Evolutionary conservation across 495 filamentous ascomycete genomes (phyloP).

Genomic region (Penicillium bialowiezense): DNA sequence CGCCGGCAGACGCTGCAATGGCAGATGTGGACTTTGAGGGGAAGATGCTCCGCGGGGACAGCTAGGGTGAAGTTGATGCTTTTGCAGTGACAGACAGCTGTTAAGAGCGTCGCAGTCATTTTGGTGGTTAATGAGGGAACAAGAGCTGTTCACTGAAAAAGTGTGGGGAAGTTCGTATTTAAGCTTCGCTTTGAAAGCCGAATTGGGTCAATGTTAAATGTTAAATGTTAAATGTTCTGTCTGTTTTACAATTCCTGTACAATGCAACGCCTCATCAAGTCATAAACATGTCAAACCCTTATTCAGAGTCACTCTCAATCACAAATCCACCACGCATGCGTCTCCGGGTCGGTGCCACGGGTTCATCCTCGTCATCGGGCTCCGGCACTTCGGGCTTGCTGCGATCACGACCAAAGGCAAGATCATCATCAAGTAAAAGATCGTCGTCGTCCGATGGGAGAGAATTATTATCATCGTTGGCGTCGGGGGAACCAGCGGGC

Average conservation of each 20-base stretch:
- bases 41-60: slow-evolving; percentile 21
- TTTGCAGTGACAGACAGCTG: slow-evolving; percentile 59
- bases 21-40: slow-evolving; percentile 49
- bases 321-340: slow-evolving; percentile 47
- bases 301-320: slow-evolving; percentile 53
- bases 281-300: slow-evolving; percentile 21
- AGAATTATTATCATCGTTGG: slow-evolving; percentile 23
- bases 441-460: slow-evolving; percentile 33
- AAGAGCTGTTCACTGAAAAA: too few relatives aligned
- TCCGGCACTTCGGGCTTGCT: slow-evolving; percentile 6
- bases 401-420: slow-evolving; percentile 32
- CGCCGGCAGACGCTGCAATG: slow-evolving; percentile 64
- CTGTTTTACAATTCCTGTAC: slow-evolving; percentile 8
- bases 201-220: too few relatives aligned
- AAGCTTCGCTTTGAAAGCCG: not conserved
- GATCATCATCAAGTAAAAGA: slow-evolving; percentile 38
- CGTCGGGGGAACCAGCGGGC: slow-evolving; percentile 21
- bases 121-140: too few relatives aligned
- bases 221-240: slow-evolving; percentile 10
- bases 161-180: slow-evolving; percentile 2
- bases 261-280: slow-evolving; percentile 32
- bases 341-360: slow-evolving; percentile 30
- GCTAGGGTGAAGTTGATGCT: slow-evolving; percentile 31
- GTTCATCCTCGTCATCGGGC: slow-evolving; percentile 28
- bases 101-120: too few relatives aligned